phyloP scores from a whole-genome alignment of 805 yeast genomes.

The Tetrapisispora taiwanensis region DNA sequence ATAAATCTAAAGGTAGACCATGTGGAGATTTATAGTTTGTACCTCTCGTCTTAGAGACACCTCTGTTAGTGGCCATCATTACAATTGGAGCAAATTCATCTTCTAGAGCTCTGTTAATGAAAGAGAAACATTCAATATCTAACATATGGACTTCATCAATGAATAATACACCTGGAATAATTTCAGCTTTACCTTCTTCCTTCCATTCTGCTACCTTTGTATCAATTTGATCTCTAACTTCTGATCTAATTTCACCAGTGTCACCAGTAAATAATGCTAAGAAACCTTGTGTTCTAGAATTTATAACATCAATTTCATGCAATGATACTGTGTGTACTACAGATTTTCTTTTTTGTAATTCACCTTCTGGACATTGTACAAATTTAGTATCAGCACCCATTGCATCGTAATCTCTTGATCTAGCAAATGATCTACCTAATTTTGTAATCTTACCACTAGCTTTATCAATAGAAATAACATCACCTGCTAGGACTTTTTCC shows the following conservation, averaged over 20 bases:
- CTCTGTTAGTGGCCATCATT: slow-evolving; percentile 96
- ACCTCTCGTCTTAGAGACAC: slow-evolving; percentile 87
- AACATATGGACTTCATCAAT: slow-evolving; percentile 98
- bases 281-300: slow-evolving; percentile 95
- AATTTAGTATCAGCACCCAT: slow-evolving; percentile 97
- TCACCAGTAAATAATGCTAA: slow-evolving; percentile 91
- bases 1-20: slow-evolving; percentile 91
- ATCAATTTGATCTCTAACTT: slow-evolving; percentile 92
- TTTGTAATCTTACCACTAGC: slow-evolving; percentile 90
- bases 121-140: slow-evolving; percentile 92
- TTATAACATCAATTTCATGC: slow-evolving; percentile 95
- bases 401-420: slow-evolving; percentile 96
- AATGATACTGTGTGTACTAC: slow-evolving; percentile 96
- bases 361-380: slow-evolving; percentile 98
- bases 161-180: slow-evolving; percentile 93
- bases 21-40: slow-evolving; percentile 91
- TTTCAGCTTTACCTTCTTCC: slow-evolving; percentile 97
- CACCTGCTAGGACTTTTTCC: slow-evolving; percentile 95
- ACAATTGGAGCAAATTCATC: slow-evolving; percentile 95
- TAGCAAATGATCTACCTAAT: slow-evolving; percentile 89
- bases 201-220: slow-evolving; percentile 96
- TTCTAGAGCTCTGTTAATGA: slow-evolving; percentile 90
- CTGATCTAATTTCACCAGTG: slow-evolving; percentile 94
- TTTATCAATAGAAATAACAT: slow-evolving; percentile 89
- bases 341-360: slow-evolving; percentile 88